Evolutionary conservation across 495 filamentous ascomycete species (phyloP), one percentile per base, ranked within the genome.

Genomic region (Aeminium ludgeri): DNA sequence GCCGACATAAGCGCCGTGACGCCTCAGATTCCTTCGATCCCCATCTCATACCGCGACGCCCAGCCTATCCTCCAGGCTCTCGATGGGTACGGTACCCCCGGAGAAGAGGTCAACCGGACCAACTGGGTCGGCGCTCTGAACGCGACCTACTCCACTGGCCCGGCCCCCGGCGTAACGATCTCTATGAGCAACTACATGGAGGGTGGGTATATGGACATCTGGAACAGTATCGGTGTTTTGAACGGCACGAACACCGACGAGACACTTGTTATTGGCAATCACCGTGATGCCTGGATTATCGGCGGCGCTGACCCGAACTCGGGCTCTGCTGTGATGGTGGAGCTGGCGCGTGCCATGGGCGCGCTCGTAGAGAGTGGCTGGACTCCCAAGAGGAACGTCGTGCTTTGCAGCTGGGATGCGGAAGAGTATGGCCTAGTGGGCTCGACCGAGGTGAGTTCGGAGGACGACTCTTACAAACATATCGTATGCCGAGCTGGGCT

Each of bases 371-470:
- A 55, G 30, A 53, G 37, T 15, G 65, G 65, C 3, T 68, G 65
- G 65, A 64, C 62, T 44, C 65, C 65, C 6, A 36, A 23, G 20
- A 53, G 65, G 10, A 59, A 38, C 18, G 43, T 42, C 17, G 51
- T 59, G 10, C 45, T 59, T 23, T 37, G 28, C 30, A 44, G 36
- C 23, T 59, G 56, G 55, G 56, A 59, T 38, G 56, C 41, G n/a
- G 56, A 59, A 41, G 56, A 59, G 56, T 77, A 77, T 43, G 73
- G 69, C 6, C 55, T 78, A 7, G 54, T 80, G 30, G 56, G 56
- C 10, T 50, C 44, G 18, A 59, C 56, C 12, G 56, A 59, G 42
- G 23, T 25, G 23, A 25, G 23, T 25, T 4, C 4, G 8, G 23
- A 25, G 23, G 23, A 8, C 3, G 8, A 25, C 23, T 3, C 23